phyloP scores from a whole-genome alignment of 257 asterid species.

The Leonotis leonurus region DNA sequence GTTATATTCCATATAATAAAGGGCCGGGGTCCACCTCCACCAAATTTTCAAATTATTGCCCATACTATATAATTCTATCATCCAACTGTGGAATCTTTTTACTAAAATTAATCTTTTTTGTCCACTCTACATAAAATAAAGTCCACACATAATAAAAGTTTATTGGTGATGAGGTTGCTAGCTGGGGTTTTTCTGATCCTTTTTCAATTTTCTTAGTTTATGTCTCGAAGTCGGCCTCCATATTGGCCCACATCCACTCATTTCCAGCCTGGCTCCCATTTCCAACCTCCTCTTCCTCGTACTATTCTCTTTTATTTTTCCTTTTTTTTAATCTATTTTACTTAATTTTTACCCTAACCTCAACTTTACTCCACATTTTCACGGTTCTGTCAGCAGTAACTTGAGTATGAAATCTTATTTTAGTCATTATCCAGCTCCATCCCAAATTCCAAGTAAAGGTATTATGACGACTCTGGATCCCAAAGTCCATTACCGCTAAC shows the following conservation, averaged over 20 bases:
- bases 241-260: constrained; percentile 13
- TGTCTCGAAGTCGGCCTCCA: neutral
- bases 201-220: neutral
- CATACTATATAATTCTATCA: too few species aligned
- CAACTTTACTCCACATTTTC: neutral
- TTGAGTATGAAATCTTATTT: neutral
- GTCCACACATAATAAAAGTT: too few species aligned
- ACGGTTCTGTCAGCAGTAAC: neutral
- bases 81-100: too few species aligned
- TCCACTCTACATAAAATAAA: too few species aligned
- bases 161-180: too few species aligned
- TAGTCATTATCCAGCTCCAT: neutral
- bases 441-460: constrained; percentile 18
- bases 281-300: neutral
- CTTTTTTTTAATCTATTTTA: neutral
- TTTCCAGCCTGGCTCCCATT: constrained; percentile 25
- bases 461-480: neutral
- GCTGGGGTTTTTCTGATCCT: too few species aligned
- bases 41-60: too few species aligned
- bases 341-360: neutral
- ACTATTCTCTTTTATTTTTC: neutral
- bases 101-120: too few species aligned
- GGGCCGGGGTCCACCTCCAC: too few species aligned
- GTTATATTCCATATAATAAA: too few species aligned
- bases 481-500: neutral